Base-by-base conservation (phyloP, 768 basidiomycete genomes). In the Hygrophorus pudorinus region DNA sequence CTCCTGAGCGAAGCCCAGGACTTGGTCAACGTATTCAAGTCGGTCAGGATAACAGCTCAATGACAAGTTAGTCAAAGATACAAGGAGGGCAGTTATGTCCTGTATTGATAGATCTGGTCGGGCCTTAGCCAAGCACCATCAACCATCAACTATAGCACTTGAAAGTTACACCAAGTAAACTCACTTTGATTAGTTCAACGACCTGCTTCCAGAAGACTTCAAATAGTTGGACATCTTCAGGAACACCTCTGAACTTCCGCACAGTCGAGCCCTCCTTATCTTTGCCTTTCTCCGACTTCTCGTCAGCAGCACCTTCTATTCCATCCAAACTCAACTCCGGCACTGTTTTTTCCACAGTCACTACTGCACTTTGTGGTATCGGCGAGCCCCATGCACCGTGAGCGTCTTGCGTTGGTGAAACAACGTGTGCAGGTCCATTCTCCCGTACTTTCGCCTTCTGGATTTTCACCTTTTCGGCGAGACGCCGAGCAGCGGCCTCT, bases 151-250 rank as follows among this genome's bases (percentile, higher is more conserved):
- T 39, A 24, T 1, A 24, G 16, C 21, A 46, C 12, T 0, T 11
- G 35, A 11, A 27, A 35, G 11, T 9, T 27, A 24, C 24, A 24
- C 30, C 18, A 12, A 43, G 11, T 35, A 7, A 14, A 58, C 75
- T 14, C 52, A 89, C 92, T 78, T 93, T 96, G 71, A 99, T 93
- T 20, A 99, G 77, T 59, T 96, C 85, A 9, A 98, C 93, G 4
- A 98, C 90, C 60, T 99, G 96, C 51, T 86, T 82, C 94, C 96
- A 99, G 60, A 98, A 99, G 9, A 98, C 92, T 59, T 99, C 96
- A 50, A 99, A 99, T 41, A 99, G 64, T 57, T 85, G 88, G 17
- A 96, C 96, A 51, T 97, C 76, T 59, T 92, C 87, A 6, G 96
- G 96, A 34, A 98, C 81, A 14, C 96, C 96, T 60, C 96, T 71